Percentiles rank a stretch among this genome's conserved stretches.
These are phyloP conservation scores for Pseudomonodictys pantanalensis DNA, from an alignment of 495 filamentous ascomycete species.

Conservation along the genomic window DNA sequence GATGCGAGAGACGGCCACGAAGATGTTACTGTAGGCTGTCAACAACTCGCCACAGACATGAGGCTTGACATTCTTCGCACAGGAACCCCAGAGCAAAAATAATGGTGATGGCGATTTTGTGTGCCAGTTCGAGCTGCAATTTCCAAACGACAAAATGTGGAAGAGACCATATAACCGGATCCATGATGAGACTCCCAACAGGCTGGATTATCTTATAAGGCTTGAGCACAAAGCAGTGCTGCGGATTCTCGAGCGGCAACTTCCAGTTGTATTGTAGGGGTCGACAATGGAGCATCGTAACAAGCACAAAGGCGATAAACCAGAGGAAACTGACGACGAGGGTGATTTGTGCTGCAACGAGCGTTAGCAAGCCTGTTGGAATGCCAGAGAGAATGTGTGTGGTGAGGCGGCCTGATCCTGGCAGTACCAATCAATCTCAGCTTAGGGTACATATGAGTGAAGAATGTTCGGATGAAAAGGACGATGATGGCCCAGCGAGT, in stretches of 20 bases:
- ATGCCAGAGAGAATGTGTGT: background rate
- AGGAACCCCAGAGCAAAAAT: slow-evolving; percentile 22
- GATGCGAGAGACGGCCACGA: slow-evolving; percentile 12
- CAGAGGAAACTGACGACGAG: slow-evolving; percentile 10
- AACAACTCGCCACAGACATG: background rate
- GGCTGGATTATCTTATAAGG: slow-evolving; percentile 1
- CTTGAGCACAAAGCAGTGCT: slow-evolving; percentile 12
- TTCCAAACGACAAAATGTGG: slow-evolving; percentile 26
- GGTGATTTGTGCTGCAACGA: background rate
- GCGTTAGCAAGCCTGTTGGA: slow-evolving; percentile 1
- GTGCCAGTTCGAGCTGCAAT: slow-evolving; percentile 10
- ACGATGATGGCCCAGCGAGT: slow-evolving; percentile 16
- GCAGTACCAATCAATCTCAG: slow-evolving; percentile 12
- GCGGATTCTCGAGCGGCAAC: slow-evolving; percentile 1
- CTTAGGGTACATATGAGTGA: slow-evolving; percentile 10
- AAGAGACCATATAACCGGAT: slow-evolving; percentile 19
- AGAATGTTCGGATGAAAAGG: slow-evolving; percentile 23
- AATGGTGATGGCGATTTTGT: slow-evolving; percentile 20
- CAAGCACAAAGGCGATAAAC: background rate
- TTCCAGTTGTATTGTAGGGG: slow-evolving; percentile 19
- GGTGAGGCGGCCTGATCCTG: background rate
- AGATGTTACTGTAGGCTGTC: slow-evolving; percentile 5
- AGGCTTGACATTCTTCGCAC: slow-evolving; percentile 4
- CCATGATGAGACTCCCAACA: slow-evolving; percentile 1
- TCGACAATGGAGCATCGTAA: slow-evolving; percentile 5